These are phyloP conservation scores for Rhododendron molle DNA, from an alignment of 148 eudicot species.

Conservation along the genomic window DNA sequence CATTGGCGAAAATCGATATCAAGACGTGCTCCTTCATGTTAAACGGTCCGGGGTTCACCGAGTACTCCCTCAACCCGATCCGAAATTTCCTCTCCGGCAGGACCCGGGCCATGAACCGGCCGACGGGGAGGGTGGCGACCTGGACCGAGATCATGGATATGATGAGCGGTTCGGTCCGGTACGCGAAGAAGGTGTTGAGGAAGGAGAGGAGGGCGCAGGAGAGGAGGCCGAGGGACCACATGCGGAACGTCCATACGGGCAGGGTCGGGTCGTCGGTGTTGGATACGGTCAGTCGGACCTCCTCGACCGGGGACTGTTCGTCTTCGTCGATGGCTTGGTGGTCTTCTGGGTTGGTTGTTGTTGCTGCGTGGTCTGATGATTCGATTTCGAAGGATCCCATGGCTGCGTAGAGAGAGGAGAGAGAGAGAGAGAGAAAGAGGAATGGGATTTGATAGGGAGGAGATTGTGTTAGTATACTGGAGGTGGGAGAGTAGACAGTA, in stretches of 20 bases:
- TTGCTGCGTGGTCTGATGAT: not conserved
- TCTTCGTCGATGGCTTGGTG: constrained; percentile 3
- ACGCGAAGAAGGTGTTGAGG: constrained; percentile 41
- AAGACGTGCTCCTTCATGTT: constrained; percentile 52
- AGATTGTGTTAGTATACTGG: not conserved
- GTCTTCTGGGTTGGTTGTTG: not conserved
- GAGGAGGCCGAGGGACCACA: constrained; percentile 38
- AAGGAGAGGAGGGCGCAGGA: constrained; percentile 37
- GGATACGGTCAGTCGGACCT: constrained; percentile 36
- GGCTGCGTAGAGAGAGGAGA: not conserved
- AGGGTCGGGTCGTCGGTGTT: constrained; percentile 37
- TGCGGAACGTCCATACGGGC: constrained; percentile 48
- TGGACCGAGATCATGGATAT: constrained; percentile 39
- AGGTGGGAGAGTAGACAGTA: not conserved
- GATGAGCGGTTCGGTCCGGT: constrained; percentile 33
- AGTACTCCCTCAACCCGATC: constrained; percentile 22
- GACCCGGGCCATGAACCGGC: constrained; percentile 39
- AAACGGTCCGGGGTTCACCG: constrained; percentile 51
- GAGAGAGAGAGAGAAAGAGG: too few species aligned
- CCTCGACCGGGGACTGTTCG: constrained; percentile 36
- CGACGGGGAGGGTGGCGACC: constrained; percentile 42
- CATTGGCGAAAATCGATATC: constrained; percentile 48
- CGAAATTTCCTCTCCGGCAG: constrained; percentile 24
- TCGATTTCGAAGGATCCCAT: not conserved
- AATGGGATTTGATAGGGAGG: not conserved